phyloP scores from a whole-genome alignment of 2,329 filamentous ascomycete species.

The Didymella segeticola region DNA sequence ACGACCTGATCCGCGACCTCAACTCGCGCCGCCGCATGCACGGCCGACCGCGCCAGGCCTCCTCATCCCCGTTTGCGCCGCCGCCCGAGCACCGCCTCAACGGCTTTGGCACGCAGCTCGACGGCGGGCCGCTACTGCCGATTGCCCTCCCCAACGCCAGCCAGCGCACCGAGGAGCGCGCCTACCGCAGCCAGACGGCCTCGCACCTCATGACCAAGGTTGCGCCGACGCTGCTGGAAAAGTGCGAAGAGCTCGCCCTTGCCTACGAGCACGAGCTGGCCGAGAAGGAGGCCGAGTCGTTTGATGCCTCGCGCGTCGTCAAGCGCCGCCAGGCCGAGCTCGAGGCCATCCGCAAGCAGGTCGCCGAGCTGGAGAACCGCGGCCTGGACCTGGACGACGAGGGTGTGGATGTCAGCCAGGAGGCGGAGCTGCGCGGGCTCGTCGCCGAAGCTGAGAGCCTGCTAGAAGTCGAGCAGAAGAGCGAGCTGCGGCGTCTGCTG shows the following conservation, averaged over 20 bases:
- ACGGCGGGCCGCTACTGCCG: conserved; percentile 34
- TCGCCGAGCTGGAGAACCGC: conserved; percentile 58
- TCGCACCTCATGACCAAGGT: conserved; percentile 69
- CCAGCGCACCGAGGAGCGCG: conserved; percentile 30
- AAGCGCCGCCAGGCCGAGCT: conserved; percentile 72
- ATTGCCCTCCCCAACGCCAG: conserved; percentile 33
- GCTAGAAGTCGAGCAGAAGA: conserved; percentile 54
- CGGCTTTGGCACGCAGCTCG: conserved; percentile 29
- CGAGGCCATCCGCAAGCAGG: conserved; percentile 64
- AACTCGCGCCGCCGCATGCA: conserved; percentile 73
- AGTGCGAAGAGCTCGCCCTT: conserved; percentile 52
- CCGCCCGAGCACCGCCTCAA: conserved; percentile 45
- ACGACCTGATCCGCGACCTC: conserved; percentile 77
- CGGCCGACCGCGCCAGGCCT: conserved; percentile 67
- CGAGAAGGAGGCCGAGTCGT: conserved; percentile 67
- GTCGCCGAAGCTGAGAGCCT: conserved; percentile 51
- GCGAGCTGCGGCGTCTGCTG: conserved; percentile 45
- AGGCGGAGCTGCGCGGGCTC: conserved; percentile 47
- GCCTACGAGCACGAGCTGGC: conserved; percentile 76
- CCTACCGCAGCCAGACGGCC: conserved; percentile 55
- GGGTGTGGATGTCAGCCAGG: conserved; percentile 42
- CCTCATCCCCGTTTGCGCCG: conserved; percentile 68
- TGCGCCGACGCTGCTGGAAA: conserved; percentile 61
- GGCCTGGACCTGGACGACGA: conserved; percentile 43
- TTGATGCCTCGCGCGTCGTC: conserved; percentile 56